Evolutionary conservation across 768 basidiomycete genomes (phyloP).

Genomic region (Kwoniella dejecticola): DNA sequence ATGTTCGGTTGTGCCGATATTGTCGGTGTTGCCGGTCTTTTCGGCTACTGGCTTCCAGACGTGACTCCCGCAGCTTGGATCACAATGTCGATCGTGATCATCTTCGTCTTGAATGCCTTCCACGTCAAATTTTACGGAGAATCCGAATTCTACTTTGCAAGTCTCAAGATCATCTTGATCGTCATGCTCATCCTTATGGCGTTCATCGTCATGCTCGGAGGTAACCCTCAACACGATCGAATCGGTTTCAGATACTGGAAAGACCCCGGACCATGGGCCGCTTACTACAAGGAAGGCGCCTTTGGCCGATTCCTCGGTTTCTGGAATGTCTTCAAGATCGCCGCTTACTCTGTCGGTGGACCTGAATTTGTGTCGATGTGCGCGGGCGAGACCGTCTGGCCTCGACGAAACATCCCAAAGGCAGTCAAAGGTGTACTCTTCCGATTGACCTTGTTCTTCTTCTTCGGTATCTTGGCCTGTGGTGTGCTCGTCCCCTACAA

Average conservation of each 20-base stretch:
- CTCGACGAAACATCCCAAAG: conserved; percentile 12
- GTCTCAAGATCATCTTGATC: conserved; percentile 16
- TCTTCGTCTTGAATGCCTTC: neutral
- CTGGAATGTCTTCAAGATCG: conserved; percentile 17
- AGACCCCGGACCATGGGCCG: conserved; percentile 13
- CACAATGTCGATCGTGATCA: conserved; percentile 6
- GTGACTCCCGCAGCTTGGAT: conserved; percentile 9
- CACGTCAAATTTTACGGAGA: conserved; percentile 19
- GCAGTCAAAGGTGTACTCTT: conserved; percentile 13
- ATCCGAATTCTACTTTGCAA: conserved; percentile 18
- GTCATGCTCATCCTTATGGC: conserved; percentile 12
- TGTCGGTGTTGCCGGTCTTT: conserved; percentile 15
- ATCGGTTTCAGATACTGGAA: conserved; percentile 22
- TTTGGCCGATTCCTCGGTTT: conserved; percentile 16
- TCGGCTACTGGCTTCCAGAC: conserved; percentile 12
- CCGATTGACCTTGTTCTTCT: conserved; percentile 17
- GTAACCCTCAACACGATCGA: conserved; percentile 17
- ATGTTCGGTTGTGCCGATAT: conserved; percentile 17
- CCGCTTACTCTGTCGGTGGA: conserved; percentile 18
- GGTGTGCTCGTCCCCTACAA: conserved; percentile 17
- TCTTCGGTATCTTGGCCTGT: conserved; percentile 17
- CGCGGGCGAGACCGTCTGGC: conserved; percentile 8
- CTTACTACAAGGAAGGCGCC: conserved; percentile 5
- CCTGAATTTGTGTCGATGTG: conserved; percentile 20
- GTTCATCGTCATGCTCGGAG: conserved; percentile 18